Conservation (phyloP, 306 rosid genomes). For the Herpetospermum pedunculosum region DNA sequence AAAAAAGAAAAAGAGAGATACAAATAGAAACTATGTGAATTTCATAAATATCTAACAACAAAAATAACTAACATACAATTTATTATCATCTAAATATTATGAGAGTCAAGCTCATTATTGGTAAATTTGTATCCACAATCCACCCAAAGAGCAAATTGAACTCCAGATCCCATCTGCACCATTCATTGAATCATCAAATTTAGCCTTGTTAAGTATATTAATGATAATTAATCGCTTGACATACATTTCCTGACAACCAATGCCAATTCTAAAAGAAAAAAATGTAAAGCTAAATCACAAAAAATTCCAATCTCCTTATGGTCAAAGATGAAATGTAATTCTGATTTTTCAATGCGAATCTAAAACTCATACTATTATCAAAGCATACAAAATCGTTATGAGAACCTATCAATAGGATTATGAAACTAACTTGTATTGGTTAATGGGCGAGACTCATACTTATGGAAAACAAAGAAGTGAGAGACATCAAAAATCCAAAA, state of each 20-base stretch:
- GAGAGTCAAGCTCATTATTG: not conserved
- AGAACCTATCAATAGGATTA: not conserved
- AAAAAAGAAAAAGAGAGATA: not conserved
- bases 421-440: not conserved
- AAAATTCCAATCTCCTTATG: not conserved
- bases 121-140: not conserved
- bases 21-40: not conserved
- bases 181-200: not conserved
- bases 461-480: not conserved
- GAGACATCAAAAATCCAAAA: not conserved
- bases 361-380: not conserved
- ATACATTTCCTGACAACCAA: not conserved
- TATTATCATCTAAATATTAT: not conserved
- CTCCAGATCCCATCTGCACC: constrained; percentile 1
- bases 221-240: not conserved
- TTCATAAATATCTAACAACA: not conserved
- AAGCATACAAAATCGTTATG: not conserved
- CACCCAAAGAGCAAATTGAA: not conserved
- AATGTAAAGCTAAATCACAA: not conserved
- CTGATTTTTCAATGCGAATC: not conserved
- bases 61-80: not conserved
- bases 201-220: not conserved
- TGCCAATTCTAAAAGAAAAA: not conserved
- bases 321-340: not conserved
- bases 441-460: not conserved